These are phyloP conservation scores for Aspergillus novoparasiticus DNA, from an alignment of 2,329 filamentous ascomycete genomes.

Conservation along the genomic window DNA sequence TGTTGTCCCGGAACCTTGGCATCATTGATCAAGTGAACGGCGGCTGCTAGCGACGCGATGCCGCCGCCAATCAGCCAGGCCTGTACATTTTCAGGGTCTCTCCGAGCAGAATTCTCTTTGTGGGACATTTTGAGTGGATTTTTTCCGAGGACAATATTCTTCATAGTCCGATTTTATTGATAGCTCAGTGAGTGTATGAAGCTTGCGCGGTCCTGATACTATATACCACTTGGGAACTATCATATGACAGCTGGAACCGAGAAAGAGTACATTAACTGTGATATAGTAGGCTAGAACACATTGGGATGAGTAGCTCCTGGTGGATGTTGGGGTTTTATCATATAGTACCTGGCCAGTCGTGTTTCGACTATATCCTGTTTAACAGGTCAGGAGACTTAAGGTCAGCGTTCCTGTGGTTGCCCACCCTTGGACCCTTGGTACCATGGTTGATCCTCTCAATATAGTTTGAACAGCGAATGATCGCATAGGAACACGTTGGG, in stretches of 20 bases:
- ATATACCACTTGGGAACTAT: not conserved
- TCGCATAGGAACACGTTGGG: not conserved
- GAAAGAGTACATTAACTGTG: not conserved
- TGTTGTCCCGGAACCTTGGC: constrained; percentile 34
- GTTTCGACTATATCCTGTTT: too few relatives aligned
- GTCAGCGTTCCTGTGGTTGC: not conserved
- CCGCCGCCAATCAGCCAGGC: constrained; percentile 43
- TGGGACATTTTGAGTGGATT: not conserved
- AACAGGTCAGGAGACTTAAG: not conserved
- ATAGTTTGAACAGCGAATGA: not conserved
- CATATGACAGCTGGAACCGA: not conserved
- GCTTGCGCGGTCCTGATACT: not conserved
- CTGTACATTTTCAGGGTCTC: constrained; percentile 19
- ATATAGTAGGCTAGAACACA: not conserved
- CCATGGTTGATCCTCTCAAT: not conserved
- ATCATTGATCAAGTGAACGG: constrained; percentile 40
- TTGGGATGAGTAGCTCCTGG: not conserved
- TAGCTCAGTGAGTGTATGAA: not conserved
- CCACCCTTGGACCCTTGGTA: not conserved
- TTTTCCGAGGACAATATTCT: not conserved
- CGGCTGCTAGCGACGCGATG: constrained; percentile 39
- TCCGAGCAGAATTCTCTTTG: not conserved
- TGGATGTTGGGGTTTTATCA: not conserved
- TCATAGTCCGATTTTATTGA: not conserved
- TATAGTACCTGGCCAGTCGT: too few relatives aligned